phyloP scores from a whole-genome alignment of 1,284 basidiomycete genomes.

The Pulveroboletus sp. region DNA sequence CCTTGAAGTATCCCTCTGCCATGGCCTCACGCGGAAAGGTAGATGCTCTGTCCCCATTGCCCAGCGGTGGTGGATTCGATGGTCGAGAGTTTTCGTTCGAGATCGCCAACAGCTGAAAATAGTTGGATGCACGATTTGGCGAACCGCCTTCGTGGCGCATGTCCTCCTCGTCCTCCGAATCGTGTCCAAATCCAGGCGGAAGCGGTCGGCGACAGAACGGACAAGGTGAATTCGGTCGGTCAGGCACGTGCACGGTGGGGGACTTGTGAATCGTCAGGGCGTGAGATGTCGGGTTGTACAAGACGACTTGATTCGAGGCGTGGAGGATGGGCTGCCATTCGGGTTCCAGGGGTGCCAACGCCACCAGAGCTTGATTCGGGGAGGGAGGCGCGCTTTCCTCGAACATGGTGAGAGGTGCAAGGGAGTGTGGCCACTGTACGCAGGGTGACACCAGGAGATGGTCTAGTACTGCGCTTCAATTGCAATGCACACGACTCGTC shows the following conservation, averaged over 20 bases:
- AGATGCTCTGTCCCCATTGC: conserved; percentile 24
- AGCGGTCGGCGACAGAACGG: conserved; percentile 72
- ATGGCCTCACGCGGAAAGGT: conserved; percentile 64
- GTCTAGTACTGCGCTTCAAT: conserved; percentile 1
- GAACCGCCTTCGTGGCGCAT: conserved; percentile 29
- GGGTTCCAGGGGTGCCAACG: conserved; percentile 28
- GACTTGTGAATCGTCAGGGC: conserved; percentile 68
- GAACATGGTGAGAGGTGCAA: conserved; percentile 20
- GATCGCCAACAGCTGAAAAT: conserved; percentile 71
- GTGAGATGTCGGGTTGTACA: conserved; percentile 86
- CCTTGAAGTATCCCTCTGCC: conserved; percentile 82
- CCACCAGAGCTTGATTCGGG: conserved; percentile 34
- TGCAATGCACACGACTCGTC: conserved; percentile 6
- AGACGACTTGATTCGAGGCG: conserved; percentile 81
- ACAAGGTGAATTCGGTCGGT: conserved; percentile 45
- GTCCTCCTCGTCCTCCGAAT: conserved; percentile 27
- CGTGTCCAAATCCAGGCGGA: conserved; percentile 36
- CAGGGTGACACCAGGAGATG: conserved; percentile 1
- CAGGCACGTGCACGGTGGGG: conserved; percentile 27
- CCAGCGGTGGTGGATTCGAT: conserved; percentile 46
- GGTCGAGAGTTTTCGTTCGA: conserved; percentile 67
- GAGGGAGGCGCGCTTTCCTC: conserved; percentile 37
- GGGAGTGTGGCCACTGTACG: not conserved
- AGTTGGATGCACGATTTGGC: conserved; percentile 61
- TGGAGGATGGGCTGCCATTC: conserved; percentile 75